A percentile compares a stretch with the other conserved stretches of the same genome.
Evolutionary conservation across 2,329 filamentous ascomycete species (phyloP).

Genomic region (Endothia cerciana): DNA sequence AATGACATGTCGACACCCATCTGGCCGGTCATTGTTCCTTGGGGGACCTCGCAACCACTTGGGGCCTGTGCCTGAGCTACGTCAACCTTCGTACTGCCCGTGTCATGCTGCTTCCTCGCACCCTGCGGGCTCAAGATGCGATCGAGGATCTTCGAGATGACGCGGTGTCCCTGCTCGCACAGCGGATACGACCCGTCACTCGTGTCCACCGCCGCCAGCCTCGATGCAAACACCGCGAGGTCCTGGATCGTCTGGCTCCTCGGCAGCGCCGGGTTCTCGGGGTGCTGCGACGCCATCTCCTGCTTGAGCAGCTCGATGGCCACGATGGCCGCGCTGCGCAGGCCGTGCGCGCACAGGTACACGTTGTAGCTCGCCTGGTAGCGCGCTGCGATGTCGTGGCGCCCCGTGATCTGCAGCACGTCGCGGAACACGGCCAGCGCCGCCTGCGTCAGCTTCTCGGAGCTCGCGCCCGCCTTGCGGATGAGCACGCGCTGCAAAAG

Average conservation of each 20-base stretch:
- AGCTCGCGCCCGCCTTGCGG: constrained; percentile 39
- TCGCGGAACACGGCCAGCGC: constrained; percentile 39
- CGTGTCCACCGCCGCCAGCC: constrained; percentile 39
- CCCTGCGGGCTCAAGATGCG: constrained; percentile 38
- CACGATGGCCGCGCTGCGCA: constrained; percentile 41
- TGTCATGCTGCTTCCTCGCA: constrained; percentile 26
- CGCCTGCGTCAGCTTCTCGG: constrained; percentile 38
- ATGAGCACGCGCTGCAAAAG: constrained; percentile 35
- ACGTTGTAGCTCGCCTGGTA: constrained; percentile 37
- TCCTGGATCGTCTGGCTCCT: constrained; percentile 43
- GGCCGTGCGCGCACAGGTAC: constrained; percentile 38
- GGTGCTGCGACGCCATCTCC: constrained; percentile 37
- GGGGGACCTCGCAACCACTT: constrained; percentile 14
- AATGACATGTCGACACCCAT: constrained; percentile 29
- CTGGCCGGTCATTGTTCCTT: constrained; percentile 27
- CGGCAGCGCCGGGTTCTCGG: constrained; percentile 39
- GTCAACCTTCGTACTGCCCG: constrained; percentile 17
- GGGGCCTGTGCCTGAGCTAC: constrained; percentile 5
- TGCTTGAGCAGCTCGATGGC: constrained; percentile 42
- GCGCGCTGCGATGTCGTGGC: constrained; percentile 41
- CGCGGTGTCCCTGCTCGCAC: constrained; percentile 41
- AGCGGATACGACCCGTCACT: constrained; percentile 37
- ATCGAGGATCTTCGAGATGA: constrained; percentile 42
- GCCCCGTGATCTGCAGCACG: constrained; percentile 38
- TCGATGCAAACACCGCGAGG: constrained; percentile 40